Conservation (phyloP, 495 filamentous ascomycete species). For the Poronia punctata region DNA sequence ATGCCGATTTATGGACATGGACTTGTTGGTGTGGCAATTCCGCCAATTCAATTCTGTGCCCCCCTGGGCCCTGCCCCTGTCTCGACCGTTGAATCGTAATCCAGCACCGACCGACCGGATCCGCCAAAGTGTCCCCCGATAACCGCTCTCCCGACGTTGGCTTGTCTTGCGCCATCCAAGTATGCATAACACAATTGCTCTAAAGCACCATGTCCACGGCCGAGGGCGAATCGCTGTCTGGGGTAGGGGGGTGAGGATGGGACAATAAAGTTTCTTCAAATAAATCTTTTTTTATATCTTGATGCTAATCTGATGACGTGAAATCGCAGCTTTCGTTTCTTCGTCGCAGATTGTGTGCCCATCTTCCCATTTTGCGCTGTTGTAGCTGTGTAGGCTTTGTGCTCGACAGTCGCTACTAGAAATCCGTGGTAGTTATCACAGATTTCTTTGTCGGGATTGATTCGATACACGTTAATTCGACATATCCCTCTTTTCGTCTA, state of each 20-base stretch:
- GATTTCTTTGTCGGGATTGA: too few relatives aligned
- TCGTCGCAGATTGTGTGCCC: background rate
- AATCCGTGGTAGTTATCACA: too few relatives aligned
- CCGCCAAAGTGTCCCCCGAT: slow-evolving; percentile 2
- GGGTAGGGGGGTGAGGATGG: background rate
- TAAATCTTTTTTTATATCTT: slow-evolving; percentile 2
- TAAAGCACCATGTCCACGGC: background rate
- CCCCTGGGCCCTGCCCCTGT: slow-evolving; percentile 6
- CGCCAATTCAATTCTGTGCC: background rate
- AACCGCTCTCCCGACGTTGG: slow-evolving; percentile 11
- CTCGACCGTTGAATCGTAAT: slow-evolving; percentile 4
- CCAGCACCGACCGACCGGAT: slow-evolving; percentile 10
- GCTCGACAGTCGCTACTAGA: too few relatives aligned
- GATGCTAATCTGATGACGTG: background rate
- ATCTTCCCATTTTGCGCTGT: too few relatives aligned
- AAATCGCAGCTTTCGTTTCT: background rate
- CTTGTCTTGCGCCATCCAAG: slow-evolving; percentile 11
- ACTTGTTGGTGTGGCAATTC: too few relatives aligned
- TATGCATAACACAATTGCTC: slow-evolving; percentile 11
- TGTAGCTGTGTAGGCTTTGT: background rate
- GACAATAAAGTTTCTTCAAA: too few relatives aligned
- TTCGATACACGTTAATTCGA: background rate
- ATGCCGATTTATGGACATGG: slow-evolving; percentile 2
- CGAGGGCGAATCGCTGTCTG: slow-evolving; percentile 2
- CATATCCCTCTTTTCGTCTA: background rate